phyloP scores from a whole-genome alignment of 805 yeast species.

The Ogataea allantospora region DNA sequence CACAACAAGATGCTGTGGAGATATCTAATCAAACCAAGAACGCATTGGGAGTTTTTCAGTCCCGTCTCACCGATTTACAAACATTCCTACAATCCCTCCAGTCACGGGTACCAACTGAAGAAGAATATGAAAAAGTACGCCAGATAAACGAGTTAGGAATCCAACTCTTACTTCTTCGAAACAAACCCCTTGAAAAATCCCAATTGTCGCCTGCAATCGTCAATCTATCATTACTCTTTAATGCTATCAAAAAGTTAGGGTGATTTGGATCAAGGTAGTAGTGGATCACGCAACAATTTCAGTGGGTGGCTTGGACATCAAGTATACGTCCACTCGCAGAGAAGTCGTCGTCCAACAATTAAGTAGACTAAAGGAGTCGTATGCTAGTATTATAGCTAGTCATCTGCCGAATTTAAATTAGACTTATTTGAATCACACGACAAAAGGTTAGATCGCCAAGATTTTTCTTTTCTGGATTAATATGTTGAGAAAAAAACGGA shows the following conservation, averaged over 20 bases:
- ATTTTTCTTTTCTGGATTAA: background rate
- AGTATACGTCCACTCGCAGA: no score
- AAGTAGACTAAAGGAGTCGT: no score
- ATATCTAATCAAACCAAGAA: background rate
- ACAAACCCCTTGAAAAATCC: background rate
- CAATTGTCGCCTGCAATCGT: conserved; percentile 9
- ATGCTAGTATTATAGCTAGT: no score
- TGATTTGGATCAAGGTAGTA: no score
- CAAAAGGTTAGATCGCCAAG: background rate
- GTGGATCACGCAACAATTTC: no score
- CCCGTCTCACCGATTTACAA: background rate
- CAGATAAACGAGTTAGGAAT: conserved; percentile 5
- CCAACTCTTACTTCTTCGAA: conserved; percentile 1
- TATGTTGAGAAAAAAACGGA: conserved; percentile 2
- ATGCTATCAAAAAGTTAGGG: conserved; percentile 13
- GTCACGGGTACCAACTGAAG: conserved; percentile 1
- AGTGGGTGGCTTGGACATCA: no score
- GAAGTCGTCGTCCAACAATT: no score
- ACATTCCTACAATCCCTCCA: conserved; percentile 1
- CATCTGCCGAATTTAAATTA: no score
- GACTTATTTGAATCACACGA: background rate
- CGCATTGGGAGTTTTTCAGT: conserved; percentile 1
- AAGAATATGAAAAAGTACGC: conserved; percentile 2
- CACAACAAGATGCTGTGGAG: conserved; percentile 4
- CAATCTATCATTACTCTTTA: conserved; percentile 14